phyloP scores from a whole-genome alignment of 1,139 yeast genomes.

The Torulaspora globosa region DNA sequence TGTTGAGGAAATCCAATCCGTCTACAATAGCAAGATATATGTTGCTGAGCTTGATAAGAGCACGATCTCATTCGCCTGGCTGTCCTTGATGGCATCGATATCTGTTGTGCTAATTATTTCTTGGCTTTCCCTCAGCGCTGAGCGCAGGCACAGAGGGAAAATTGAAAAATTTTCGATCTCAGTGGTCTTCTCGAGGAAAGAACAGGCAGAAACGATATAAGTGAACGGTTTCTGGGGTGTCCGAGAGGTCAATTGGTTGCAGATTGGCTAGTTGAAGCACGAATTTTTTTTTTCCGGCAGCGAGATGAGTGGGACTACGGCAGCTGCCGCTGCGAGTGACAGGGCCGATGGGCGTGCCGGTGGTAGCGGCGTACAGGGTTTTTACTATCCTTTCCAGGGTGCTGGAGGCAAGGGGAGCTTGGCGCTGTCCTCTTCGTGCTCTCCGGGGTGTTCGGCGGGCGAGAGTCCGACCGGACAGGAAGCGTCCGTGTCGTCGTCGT shows the following conservation, averaged over 20 bases:
- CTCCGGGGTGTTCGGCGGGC: conserved; percentile 2
- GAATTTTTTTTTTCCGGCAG: not conserved
- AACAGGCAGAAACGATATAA: not conserved
- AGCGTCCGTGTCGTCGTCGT: not conserved
- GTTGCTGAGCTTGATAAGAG: not conserved
- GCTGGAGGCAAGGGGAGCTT: conserved; percentile 5
- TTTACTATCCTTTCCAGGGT: conserved; percentile 2
- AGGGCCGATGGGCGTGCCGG: not conserved
- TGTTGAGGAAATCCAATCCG: too few relatives aligned
- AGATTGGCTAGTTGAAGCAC: not conserved
- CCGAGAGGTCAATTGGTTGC: not conserved
- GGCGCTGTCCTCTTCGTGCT: conserved; percentile 2
- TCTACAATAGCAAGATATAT: not conserved
- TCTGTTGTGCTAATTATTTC: not conserved
- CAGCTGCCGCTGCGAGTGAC: not conserved
- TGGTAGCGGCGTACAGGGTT: not conserved
- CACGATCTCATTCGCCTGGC: not conserved
- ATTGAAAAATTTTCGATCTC: conserved; percentile 7
- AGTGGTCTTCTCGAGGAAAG: not conserved
- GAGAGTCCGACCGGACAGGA: not conserved
- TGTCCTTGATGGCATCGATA: not conserved
- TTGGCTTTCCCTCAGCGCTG: too few relatives aligned
- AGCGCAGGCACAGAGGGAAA: not conserved
- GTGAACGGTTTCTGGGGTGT: not conserved
- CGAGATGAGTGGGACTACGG: conserved; percentile 2